Percentiles rank a stretch among this genome's conserved stretches.
Evolutionary conservation across 805 yeast species (phyloP).

Genomic region (Saccharomycopsis javanensis): DNA sequence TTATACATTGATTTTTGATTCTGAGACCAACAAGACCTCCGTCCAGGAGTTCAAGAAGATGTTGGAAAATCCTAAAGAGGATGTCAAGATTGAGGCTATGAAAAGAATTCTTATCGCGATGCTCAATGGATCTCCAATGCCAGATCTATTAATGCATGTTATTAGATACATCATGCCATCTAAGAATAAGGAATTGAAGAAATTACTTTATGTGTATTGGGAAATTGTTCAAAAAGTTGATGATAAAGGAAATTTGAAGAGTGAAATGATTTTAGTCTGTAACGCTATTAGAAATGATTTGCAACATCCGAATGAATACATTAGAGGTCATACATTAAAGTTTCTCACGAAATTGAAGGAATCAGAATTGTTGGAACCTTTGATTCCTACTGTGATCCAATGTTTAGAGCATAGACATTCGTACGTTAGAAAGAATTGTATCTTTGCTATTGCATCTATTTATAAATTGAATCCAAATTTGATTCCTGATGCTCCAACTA

Average conservation of each 20-base stretch:
- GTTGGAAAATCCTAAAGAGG: constrained; percentile 86
- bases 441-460: constrained; percentile 78
- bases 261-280: constrained; percentile 97
- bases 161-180: constrained; percentile 98
- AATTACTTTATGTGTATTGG: constrained; percentile 91
- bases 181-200: constrained; percentile 80
- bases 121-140: constrained; percentile 88
- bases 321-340: constrained; percentile 90
- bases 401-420: constrained; percentile 96
- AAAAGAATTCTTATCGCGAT: constrained; percentile 74
- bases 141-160: constrained; percentile 90
- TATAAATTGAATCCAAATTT: constrained; percentile 75
- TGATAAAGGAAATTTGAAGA: constrained; percentile 81
- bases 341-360: constrained; percentile 85
- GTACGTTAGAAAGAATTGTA: constrained; percentile 95
- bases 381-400: constrained; percentile 84
- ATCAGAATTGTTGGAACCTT: constrained; percentile 88
- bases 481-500: constrained; percentile 91
- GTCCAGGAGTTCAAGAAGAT: constrained; percentile 64
- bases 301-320: constrained; percentile 96
- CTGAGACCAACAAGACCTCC: constrained; percentile 51
- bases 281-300: constrained; percentile 95
- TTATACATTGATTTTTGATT: constrained; percentile 72
- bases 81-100: constrained; percentile 82
- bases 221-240: constrained; percentile 93